These are phyloP conservation scores for Heimioporus sp. DNA, from an alignment of 768 basidiomycete species.

Conservation along the genomic window DNA sequence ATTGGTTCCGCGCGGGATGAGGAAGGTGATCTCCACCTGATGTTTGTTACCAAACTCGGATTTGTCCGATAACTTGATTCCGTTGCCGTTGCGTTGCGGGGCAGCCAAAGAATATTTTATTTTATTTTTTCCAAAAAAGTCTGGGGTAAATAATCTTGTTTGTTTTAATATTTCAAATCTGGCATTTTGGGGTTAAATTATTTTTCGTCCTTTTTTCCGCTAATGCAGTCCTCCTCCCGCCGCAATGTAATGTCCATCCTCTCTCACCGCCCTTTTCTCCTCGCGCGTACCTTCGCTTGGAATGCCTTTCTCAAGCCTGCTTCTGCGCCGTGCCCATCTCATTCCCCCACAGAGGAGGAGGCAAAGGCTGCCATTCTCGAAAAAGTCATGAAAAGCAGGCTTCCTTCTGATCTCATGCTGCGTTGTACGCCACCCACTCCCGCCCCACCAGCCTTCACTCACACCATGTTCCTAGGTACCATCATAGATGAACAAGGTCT, in stretches of 20 bases:
- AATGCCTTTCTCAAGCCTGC: conserved; percentile 20
- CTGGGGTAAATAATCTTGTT: conserved; percentile 16
- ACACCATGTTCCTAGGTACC: conserved; percentile 57
- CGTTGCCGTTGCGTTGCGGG: conserved; percentile 12
- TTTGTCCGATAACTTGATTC: conserved; percentile 21
- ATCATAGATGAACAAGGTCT: conserved; percentile 81
- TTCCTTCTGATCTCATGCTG: conserved; percentile 87
- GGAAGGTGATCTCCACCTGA: conserved; percentile 32
- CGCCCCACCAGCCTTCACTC: conserved; percentile 10
- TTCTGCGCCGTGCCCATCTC: background rate
- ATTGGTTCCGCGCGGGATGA: conserved; percentile 45
- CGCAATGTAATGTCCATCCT: conserved; percentile 37
- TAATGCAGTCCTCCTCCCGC: conserved; percentile 35
- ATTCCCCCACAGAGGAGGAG: conserved; percentile 58
- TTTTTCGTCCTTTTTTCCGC: conserved; percentile 26
- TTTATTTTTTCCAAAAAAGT: conserved; percentile 9
- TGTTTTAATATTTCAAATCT: conserved; percentile 20
- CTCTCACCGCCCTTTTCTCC: background rate
- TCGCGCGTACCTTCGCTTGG: conserved; percentile 24
- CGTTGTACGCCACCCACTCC: conserved; percentile 62
- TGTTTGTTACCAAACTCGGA: conserved; percentile 27
- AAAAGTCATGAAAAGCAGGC: conserved; percentile 82
- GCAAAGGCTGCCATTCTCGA: conserved; percentile 75
- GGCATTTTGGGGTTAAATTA: conserved; percentile 13
- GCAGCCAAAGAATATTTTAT: conserved; percentile 5